Base-by-base conservation (phyloP, 768 basidiomycete species). In the Mycena haematopus region DNA sequence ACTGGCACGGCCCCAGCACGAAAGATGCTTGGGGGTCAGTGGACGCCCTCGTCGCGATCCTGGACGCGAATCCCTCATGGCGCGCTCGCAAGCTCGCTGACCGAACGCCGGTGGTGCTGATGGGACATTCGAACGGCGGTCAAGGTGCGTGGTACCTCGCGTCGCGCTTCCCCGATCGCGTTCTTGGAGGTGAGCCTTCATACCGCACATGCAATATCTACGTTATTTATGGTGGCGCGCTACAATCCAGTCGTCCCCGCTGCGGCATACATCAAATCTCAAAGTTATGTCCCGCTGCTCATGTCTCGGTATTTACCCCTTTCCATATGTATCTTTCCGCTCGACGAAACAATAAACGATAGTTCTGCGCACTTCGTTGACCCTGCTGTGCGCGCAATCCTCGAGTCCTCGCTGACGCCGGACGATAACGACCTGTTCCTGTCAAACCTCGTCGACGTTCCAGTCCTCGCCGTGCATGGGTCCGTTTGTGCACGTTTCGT, bases 81-180 rank as follows among this genome's bases (percentile, higher is more conserved):
- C 68, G 73, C 57, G 40, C 69, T 17, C 84, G 83, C 79, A 66
- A 61, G 19, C 79, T 84, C 45, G 62, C 69, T 31, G 15, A 68
- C 0, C 65, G 78, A 29, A 79, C 81, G 3, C 79, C 78, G 29
- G 84, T 86, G 9, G 76, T 90, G n/a, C 70, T 95, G n/a, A 78
- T 95, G 35, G 95, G 95, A 0, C 95, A 97, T 72, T 96, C 94
- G 3, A 97, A 97, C 72, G 95, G 95, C 29, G 95, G 94, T 14
- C 95, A 96, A 74, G 95, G 95, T 0, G 80, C 88, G 2, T 95
- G 93, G 91, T 88, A 93, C 72, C 70, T 91, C 19, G 86, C 90
- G 15, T 82, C 87, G 27, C 80, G 90, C 65, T 91, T 84, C 73
- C 94, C 95, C 1, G 93, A 96, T 71, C 80, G 83, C 56, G 84